Evolutionary conservation across 768 basidiomycete species (phyloP).

Genomic region (Naganishia vaughanmartiniae): DNA sequence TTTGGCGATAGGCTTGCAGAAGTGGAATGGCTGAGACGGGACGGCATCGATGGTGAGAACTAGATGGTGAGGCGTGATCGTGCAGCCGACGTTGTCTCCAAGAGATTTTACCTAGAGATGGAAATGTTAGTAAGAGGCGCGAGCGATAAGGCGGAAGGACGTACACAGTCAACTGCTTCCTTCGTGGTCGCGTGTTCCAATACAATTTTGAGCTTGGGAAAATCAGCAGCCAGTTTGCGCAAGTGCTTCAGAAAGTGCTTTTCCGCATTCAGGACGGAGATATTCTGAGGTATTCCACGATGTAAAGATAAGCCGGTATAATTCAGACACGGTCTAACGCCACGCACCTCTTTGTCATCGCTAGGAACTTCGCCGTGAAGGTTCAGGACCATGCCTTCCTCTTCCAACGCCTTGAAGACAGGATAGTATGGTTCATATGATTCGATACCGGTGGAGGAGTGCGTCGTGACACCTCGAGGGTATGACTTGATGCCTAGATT

Average conservation of each 20-base stretch:
- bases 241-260: slow-evolving; percentile 83
- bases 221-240: slow-evolving; percentile 70
- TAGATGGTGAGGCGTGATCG: slow-evolving; percentile 96
- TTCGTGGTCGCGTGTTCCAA: slow-evolving; percentile 94
- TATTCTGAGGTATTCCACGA: slow-evolving; percentile 60
- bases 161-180: slow-evolving; percentile 82
- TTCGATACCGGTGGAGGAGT: slow-evolving; percentile 93
- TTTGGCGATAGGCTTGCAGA: slow-evolving; percentile 97
- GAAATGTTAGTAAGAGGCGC: neutral
- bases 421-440: slow-evolving; percentile 91
- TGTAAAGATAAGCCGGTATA: neutral
- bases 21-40: slow-evolving; percentile 91
- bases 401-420: slow-evolving; percentile 89
- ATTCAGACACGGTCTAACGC: slow-evolving; percentile 7
- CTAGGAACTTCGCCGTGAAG: slow-evolving; percentile 91
- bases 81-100: slow-evolving; percentile 83
- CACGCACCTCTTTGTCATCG: slow-evolving; percentile 65
- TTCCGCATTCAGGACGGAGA: slow-evolving; percentile 91
- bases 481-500: slow-evolving; percentile 83
- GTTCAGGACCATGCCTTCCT: slow-evolving; percentile 89
- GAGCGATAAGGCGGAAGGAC: slow-evolving; percentile 53
- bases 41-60: slow-evolving; percentile 91
- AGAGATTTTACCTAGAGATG: slow-evolving; percentile 49
- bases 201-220: slow-evolving; percentile 88
- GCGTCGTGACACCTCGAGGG: slow-evolving; percentile 94